Evolutionary conservation across 108 stramenopile genomes (phyloP).

Genomic region (Cyclotella sp.): DNA sequence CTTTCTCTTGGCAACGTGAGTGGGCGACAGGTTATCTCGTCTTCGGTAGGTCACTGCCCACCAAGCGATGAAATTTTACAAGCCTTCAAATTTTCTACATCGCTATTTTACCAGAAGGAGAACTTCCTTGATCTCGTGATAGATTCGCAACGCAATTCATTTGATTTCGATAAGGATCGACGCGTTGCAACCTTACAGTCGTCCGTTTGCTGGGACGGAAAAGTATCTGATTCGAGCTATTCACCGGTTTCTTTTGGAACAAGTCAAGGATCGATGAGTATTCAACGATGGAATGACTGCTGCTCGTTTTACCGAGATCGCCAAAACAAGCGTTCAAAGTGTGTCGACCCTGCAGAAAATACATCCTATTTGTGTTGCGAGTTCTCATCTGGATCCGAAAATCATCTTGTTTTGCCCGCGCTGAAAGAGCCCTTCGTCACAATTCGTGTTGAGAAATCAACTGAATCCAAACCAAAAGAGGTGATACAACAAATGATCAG

Average conservation of each 20-base stretch:
- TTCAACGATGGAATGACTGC: constrained; percentile 37
- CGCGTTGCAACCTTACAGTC: not conserved
- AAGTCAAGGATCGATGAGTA: constrained; percentile 16
- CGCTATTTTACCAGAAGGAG: not conserved
- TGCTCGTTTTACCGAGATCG: constrained; percentile 30
- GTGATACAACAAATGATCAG: constrained; percentile 14
- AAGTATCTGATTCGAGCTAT: not conserved
- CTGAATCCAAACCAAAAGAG: not conserved
- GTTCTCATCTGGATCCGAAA: constrained; percentile 18
- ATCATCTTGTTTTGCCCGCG: constrained; percentile 48
- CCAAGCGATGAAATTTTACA: not conserved
- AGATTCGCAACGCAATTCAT: not conserved
- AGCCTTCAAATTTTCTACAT: not conserved
- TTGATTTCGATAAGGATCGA: not conserved
- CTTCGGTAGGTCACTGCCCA: no score
- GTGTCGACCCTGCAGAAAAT: constrained; percentile 18
- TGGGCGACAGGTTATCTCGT: no score
- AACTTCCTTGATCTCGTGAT: constrained; percentile 7
- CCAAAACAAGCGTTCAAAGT: constrained; percentile 8
- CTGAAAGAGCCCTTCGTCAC: constrained; percentile 39
- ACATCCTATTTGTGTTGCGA: constrained; percentile 32
- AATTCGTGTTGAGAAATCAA: constrained; percentile 11
- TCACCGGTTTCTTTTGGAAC: not conserved
- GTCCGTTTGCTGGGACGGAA: constrained; percentile 17
- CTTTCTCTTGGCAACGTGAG: not conserved